phyloP scores from a whole-genome alignment of 139 green algal species.

The Auxenochlorella pyrenoidosa region DNA sequence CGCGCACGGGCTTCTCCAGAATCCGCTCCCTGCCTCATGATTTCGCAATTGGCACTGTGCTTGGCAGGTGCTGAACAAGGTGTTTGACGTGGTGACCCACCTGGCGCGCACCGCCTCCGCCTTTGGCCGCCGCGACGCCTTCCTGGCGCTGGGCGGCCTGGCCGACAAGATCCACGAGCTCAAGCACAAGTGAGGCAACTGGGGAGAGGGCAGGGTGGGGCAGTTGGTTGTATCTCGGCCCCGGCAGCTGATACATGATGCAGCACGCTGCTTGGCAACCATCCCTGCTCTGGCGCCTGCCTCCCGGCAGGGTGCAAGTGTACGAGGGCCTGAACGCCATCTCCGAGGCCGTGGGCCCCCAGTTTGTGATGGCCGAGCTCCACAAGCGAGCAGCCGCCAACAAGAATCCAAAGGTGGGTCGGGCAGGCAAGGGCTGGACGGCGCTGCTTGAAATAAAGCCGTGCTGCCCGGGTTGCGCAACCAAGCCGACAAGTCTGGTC shows the following conservation, averaged over 20 bases:
- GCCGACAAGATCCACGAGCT: slow-evolving; percentile 71
- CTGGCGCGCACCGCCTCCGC: slow-evolving; percentile 48
- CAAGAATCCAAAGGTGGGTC: slow-evolving; percentile 96
- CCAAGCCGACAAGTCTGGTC: background rate
- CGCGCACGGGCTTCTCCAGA: no score
- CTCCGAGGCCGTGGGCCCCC: slow-evolving; percentile 85
- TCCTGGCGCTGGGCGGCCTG: slow-evolving; percentile 75
- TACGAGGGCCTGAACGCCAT: slow-evolving; percentile 73
- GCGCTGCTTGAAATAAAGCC: background rate
- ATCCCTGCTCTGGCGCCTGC: background rate
- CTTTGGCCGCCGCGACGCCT: slow-evolving; percentile 72
- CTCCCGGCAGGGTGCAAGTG: slow-evolving; percentile 21
- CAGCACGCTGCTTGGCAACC: background rate
- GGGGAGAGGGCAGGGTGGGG: background rate
- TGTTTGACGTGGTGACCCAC: slow-evolving; percentile 83
- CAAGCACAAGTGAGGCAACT: slow-evolving; percentile 42
- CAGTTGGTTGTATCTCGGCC: background rate
- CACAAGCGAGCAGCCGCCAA: slow-evolving; percentile 83
- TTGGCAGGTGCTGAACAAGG: slow-evolving; percentile 83
- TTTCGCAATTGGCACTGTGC: no score
- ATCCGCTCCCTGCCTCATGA: no score
- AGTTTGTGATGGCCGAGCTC: slow-evolving; percentile 85
- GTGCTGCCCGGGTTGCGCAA: no score
- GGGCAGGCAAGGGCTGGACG: background rate
- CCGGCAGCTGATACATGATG: background rate